Percentiles rank a stretch among this genome's conserved stretches.
phyloP scores from a whole-genome alignment of 2,329 filamentous ascomycete genomes.

The Ampelomyces quisqualis region DNA sequence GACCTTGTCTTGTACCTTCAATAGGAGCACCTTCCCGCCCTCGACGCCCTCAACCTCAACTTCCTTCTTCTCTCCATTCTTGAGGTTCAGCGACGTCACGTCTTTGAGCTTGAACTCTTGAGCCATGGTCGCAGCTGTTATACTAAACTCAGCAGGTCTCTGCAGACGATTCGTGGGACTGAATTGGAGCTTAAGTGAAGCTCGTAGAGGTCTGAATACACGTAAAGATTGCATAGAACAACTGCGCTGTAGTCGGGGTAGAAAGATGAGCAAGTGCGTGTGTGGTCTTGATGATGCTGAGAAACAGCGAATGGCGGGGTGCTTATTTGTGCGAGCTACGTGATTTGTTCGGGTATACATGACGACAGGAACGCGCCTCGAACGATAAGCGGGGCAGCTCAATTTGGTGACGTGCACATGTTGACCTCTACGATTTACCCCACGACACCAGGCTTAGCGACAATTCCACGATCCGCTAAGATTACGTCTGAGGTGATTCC shows the following conservation, averaged over 20 bases:
- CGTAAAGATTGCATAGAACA: conserved; percentile 33
- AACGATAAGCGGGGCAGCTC: too few relatives aligned
- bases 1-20: conserved; percentile 73
- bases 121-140: conserved; percentile 43
- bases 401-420: not conserved
- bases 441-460: too few relatives aligned
- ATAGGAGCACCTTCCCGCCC: conserved; percentile 79
- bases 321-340: not conserved
- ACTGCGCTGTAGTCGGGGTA: not conserved
- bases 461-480: too few relatives aligned
- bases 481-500: too few relatives aligned
- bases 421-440: too few relatives aligned
- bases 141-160: conserved; percentile 29
- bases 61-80: conserved; percentile 81
- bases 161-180: conserved; percentile 16
- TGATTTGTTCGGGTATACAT: conserved; percentile 10
- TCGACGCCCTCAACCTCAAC: conserved; percentile 88
- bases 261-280: conserved; percentile 1
- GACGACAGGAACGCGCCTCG: conserved; percentile 4
- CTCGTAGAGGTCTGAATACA: conserved; percentile 25
- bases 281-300: conserved; percentile 6
- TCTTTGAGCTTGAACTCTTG: conserved; percentile 67
- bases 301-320: conserved; percentile 9
- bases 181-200: conserved; percentile 18
- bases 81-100: conserved; percentile 70